phyloP scores from a whole-genome alignment of 129 eudicot species.

The Saposhnikovia divaricata region DNA sequence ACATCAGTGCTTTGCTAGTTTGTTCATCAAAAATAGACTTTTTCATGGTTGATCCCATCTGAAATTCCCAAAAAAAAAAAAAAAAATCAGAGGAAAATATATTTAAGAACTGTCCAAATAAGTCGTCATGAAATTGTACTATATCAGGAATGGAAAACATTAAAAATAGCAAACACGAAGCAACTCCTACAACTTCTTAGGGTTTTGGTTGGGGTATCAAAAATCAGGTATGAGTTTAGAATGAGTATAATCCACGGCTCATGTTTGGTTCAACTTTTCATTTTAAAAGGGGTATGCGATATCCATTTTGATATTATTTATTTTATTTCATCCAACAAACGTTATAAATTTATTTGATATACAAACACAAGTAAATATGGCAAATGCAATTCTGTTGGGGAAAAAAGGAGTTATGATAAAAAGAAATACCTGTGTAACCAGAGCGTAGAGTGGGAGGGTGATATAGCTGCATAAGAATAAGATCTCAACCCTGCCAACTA shows the following conservation, averaged over 20 bases:
- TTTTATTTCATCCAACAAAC: too few species aligned
- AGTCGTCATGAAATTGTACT: not conserved
- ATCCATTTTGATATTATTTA: too few species aligned
- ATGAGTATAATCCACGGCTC: too few species aligned
- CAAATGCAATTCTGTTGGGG: not conserved
- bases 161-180: not conserved
- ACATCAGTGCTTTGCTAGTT: constrained; percentile 68
- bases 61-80: not conserved
- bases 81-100: not conserved
- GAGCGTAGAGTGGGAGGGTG: constrained; percentile 93
- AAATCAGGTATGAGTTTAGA: too few species aligned
- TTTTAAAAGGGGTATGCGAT: too few species aligned
- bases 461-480: constrained; percentile 80
- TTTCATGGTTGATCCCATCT: constrained; percentile 99
- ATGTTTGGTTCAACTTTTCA: too few species aligned
- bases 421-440: constrained; percentile 70
- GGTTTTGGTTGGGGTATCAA: too few species aligned
- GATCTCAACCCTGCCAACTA: constrained; percentile 43
- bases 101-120: not conserved
- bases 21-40: constrained; percentile 77
- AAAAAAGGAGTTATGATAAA: not conserved
- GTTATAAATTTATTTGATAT: too few species aligned
- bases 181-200: too few species aligned
- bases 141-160: not conserved
- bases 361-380: not conserved